phyloP scores from a whole-genome alignment of 805 yeast species.

The Middelhovenomyces tepae region DNA sequence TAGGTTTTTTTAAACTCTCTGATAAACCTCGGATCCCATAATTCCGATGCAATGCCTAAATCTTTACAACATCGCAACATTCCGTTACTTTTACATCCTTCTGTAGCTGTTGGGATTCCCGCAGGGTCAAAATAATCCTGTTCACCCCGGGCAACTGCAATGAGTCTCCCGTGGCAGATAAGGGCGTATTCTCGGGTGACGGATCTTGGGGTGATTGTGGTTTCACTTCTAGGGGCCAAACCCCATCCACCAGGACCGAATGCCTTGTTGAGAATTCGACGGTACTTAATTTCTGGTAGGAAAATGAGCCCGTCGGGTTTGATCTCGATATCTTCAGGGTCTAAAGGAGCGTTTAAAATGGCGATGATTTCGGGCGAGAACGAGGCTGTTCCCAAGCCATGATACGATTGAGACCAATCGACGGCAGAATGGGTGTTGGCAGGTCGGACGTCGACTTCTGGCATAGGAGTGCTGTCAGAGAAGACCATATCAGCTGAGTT shows the following conservation, averaged over 20 bases:
- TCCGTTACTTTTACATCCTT: conserved; percentile 95
- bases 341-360: conserved; percentile 54
- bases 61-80: conserved; percentile 98
- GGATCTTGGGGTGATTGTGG: conserved; percentile 60
- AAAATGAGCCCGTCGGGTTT: conserved; percentile 92
- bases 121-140: conserved; percentile 82
- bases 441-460: too few species aligned
- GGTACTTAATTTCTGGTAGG: conserved; percentile 90
- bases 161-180: conserved; percentile 78
- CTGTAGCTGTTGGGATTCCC: conserved; percentile 90
- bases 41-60: conserved; percentile 89
- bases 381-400: conserved; percentile 75
- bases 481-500: too few species aligned
- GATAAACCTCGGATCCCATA: conserved; percentile 95
- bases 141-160: conserved; percentile 90
- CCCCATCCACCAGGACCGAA: conserved; percentile 99
- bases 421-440: too few species aligned
- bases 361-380: conserved; percentile 54
- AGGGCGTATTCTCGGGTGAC: conserved; percentile 88
- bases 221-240: conserved; percentile 83
- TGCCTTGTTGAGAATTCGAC: conserved; percentile 79
- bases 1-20: conserved; percentile 50
- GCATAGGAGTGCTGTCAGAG: too few species aligned
- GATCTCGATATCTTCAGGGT: conserved; percentile 72
- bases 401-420: conserved; percentile 84